Conservation (phyloP, 192 early-diverging fungal species). For the Coemansia erecta region DNA sequence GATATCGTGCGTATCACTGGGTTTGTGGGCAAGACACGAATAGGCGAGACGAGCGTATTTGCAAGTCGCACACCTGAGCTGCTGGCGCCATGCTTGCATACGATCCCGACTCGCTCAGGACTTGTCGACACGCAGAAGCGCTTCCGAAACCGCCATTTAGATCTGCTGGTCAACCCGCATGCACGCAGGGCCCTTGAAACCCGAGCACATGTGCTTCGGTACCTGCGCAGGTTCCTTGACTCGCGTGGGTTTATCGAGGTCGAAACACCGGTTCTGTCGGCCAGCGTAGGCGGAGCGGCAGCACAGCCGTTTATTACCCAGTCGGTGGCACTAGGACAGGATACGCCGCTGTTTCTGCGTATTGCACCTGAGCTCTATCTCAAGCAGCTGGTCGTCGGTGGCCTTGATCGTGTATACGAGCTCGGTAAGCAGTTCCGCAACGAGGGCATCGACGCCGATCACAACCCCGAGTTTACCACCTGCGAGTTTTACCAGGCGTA, state of each 20-base stretch:
- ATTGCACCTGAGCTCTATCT: constrained; percentile 84
- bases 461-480: constrained; percentile 90
- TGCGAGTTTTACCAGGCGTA: constrained; percentile 88
- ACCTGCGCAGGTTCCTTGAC: constrained; percentile 66
- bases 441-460: constrained; percentile 84
- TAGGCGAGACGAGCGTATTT: constrained; percentile 68
- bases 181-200: constrained; percentile 52
- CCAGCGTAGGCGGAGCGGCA: constrained; percentile 75
- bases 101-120: constrained; percentile 62
- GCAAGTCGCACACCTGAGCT: constrained; percentile 53
- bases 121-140: constrained; percentile 66
- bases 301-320: constrained; percentile 76
- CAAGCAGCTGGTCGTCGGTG: constrained; percentile 87
- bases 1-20: constrained; percentile 67
- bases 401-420: constrained; percentile 81
- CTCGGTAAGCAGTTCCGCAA: constrained; percentile 91
- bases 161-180: constrained; percentile 69
- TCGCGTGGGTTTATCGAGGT: constrained; percentile 72
- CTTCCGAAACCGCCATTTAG: constrained; percentile 69
- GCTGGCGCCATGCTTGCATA: constrained; percentile 67
- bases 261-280: constrained; percentile 78
- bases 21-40: constrained; percentile 65
- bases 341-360: constrained; percentile 69
- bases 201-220: constrained; percentile 61
- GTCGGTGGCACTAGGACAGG: constrained; percentile 57